Conservation (phyloP, 768 basidiomycete species). For the Chalciporus sphaerocephalus region DNA sequence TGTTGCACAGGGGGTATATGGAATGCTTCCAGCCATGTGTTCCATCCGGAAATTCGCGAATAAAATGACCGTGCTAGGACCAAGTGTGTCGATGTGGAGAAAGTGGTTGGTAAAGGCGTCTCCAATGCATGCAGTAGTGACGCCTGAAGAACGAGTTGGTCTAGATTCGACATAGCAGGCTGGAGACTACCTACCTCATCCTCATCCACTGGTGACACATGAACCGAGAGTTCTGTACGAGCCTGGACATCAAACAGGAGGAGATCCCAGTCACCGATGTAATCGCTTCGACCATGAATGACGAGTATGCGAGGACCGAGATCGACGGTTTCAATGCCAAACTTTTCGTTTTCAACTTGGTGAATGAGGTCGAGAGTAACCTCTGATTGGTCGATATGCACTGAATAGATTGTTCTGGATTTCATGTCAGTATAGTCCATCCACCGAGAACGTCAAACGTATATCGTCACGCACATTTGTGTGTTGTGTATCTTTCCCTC, state of each 20-base stretch:
- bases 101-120: not conserved
- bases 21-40: slow-evolving; percentile 12
- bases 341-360: slow-evolving; percentile 5
- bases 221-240: slow-evolving; percentile 1
- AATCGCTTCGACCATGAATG: not conserved
- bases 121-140: not conserved
- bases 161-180: not conserved
- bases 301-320: slow-evolving; percentile 17
- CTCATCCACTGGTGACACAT: not conserved
- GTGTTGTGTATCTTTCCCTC: not conserved
- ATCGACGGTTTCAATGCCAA: not conserved
- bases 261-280: not conserved
- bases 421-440: not conserved
- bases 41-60: not conserved
- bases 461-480: slow-evolving; percentile 5
- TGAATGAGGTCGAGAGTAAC: slow-evolving; percentile 11
- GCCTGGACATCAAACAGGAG: slow-evolving; percentile 18
- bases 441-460: not conserved
- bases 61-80: slow-evolving; percentile 8
- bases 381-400: slow-evolving; percentile 2
- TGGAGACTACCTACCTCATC: slow-evolving; percentile 1
- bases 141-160: not conserved
- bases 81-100: slow-evolving; percentile 23
- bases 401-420: slow-evolving; percentile 8
- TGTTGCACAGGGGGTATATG: not conserved